Base-by-base conservation (phyloP, 75 land plant species). In the Ceratopteris richardii region DNA sequence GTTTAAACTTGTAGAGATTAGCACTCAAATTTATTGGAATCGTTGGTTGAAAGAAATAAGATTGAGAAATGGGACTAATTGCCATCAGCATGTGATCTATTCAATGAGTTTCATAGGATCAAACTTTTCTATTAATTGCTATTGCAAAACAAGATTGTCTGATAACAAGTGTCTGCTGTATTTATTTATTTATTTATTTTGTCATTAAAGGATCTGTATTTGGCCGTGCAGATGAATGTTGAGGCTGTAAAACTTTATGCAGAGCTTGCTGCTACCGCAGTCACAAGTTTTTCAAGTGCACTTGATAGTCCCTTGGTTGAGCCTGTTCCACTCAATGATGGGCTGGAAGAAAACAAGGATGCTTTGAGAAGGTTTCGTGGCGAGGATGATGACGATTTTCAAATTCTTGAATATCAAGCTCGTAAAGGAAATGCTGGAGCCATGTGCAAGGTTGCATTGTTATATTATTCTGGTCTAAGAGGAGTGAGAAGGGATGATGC, bases 381-480 rank as follows among this genome's bases (percentile, higher is more conserved):
- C 9, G 98, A 94, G 61, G 98, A 85, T 1, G 96, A 94, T 71
- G 98, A 94, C 42, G 96, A 85, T 53, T 94, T 94, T 52, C 98
- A 94, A 63, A 86, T 94, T 31, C 73, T 78, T 26, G 96, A 94
- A 44, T 89, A 94, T 65, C 96, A 93, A 72, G 98, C 96, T 2
- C 87, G 77, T 57, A 94, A 78, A 60, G 98, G 98, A 20, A 85
- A 81, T 70, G 71, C 90, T 22, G 79, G 43, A 24, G 87, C 98
- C 21, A 94, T 94, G 98, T 86, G 83, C 58, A 71, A 61, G 60
- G 55, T 94, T 48, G 98, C 96, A 12, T 44, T 94, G 0, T 78
- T 82, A 43, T 86, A 94, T 60, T 94, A 94, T 57, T 86, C 78
- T 63, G 98, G 98, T 18, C 58, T 94, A 68, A 77, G 98, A 56